These are phyloP conservation scores for Forsythia viridissima DNA, from an alignment of 257 asterid species.

Conservation along the genomic window DNA sequence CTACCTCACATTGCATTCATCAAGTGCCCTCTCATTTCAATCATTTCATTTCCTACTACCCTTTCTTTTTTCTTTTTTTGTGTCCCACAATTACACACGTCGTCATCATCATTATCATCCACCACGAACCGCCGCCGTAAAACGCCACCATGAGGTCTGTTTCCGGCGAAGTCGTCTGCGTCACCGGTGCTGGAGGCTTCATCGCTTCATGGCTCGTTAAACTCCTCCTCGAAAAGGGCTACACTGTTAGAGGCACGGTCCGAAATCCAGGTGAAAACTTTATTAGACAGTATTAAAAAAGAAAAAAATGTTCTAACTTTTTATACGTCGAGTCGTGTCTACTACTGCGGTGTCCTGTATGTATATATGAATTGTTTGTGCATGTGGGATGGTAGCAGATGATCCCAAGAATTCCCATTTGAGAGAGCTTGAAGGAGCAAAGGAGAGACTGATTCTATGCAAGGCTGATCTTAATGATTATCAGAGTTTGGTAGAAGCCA, in stretches of 20 bases:
- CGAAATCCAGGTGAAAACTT: conserved; percentile 74
- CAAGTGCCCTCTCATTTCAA: not conserved
- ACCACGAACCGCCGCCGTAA: not conserved
- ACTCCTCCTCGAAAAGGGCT: conserved; percentile 75
- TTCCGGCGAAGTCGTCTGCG: conserved; percentile 73
- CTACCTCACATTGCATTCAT: no score
- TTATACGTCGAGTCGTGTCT: not conserved
- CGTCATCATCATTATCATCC: not conserved
- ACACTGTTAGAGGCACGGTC: conserved; percentile 84
- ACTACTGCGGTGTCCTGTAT: not conserved
- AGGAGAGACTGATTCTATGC: conserved; percentile 69
- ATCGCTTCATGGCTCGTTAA: conserved; percentile 97
- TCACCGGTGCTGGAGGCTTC: conserved; percentile 98
- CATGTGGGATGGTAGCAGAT: conserved; percentile 34
- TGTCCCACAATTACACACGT: not conserved
- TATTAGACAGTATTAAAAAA: not conserved
- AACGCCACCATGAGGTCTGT: conserved; percentile 53
- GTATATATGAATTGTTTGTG: not conserved
- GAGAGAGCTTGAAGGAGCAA: conserved; percentile 81
- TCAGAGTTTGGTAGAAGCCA: conserved; percentile 66
- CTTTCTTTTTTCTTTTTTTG: not conserved
- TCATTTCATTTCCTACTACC: not conserved
- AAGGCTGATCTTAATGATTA: conserved; percentile 83
- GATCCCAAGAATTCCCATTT: conserved; percentile 83
- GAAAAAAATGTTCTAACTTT: not conserved